Evolutionary conservation across 345 rosid species (phyloP), one percentile per base, ranked within the genome.

Genomic region (Pugionium cornutum): DNA sequence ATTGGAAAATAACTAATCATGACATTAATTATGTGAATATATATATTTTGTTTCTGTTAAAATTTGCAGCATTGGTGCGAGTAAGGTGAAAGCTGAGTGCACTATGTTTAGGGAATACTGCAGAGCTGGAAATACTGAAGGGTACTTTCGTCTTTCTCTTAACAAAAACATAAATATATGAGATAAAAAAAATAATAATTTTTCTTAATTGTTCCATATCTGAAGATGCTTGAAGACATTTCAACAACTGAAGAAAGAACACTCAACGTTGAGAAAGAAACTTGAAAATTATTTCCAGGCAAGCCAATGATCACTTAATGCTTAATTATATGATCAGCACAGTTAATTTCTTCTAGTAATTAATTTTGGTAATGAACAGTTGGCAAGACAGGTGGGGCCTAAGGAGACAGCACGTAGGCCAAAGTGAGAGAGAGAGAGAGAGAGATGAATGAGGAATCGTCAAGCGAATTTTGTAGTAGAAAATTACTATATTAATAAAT

Each of bases 231-330:
- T 69, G 68, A 87, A 78, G 83, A 78, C 81, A 18, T 91, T 89
- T 77, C 95, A 91, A 47, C 96, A 87, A 74, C 78, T 87, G 75
- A 89, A 87, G 77, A 91, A 76, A 70, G 98, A 91, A 75, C 82
- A 91, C 66, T 68, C 95, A 65, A 78, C 87, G 1, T 78, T 91
- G 67, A 85, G 64, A 74, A 87, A 64, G 87, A 91, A 85, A 72
- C 89, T 91, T 67, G 96, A 86, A 80, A 66, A 87, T 69, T 91
- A 91, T 67, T 91, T 89, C 69, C 95, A 88, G 98, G 98, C 75
- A 63, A 69, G 70, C 36, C 3, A 60, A 44, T 37, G 9, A 11
- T 58, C 44, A 63, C 51, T 4, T 44, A 26, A 46, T 37, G 33
- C 49, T 64, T 51, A 33, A 35, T 25, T 26, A 43, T 59, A 27